Percentiles rank a stretch among this genome's conserved stretches.
Evolutionary conservation across 352 stramenopile species (phyloP).

Genomic region (Hyphochytrium catenoides): DNA sequence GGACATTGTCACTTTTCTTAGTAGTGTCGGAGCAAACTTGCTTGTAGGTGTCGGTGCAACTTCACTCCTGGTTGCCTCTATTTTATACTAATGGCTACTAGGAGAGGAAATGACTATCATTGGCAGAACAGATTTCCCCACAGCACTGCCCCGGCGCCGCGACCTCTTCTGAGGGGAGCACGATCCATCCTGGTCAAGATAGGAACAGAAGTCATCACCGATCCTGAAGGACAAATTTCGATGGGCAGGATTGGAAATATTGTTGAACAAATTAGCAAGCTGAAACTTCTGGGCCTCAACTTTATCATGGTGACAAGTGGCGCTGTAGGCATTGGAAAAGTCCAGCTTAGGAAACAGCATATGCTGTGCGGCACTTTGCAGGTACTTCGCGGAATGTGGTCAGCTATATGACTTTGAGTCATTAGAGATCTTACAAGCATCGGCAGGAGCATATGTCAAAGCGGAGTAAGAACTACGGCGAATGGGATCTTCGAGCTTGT

Average conservation of each 20-base stretch:
- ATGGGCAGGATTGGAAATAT: conserved; percentile 61
- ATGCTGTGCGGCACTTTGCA: conserved; percentile 49
- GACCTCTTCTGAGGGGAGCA: no score
- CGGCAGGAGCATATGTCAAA: conserved; percentile 37
- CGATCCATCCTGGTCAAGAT: conserved; percentile 52
- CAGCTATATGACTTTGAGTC: conserved; percentile 1
- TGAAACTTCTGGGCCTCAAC: conserved; percentile 52
- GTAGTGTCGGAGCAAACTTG: no score
- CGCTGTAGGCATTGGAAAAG: conserved; percentile 41
- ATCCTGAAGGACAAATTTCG: conserved; percentile 31
- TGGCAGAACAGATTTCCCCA: no score
- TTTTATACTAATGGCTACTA: no score
- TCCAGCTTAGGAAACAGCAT: conserved; percentile 48
- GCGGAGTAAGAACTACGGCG: conserved; percentile 18
- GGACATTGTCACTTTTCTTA: no score
- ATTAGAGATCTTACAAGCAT: neutral
- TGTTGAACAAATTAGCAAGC: conserved; percentile 42
- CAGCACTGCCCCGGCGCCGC: no score
- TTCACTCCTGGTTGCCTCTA: no score
- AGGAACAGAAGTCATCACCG: conserved; percentile 57
- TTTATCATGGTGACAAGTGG: conserved; percentile 56
- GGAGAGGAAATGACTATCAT: no score
- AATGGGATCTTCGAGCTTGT: conserved; percentile 6
- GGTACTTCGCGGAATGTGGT: neutral
- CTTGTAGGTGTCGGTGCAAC: no score